Conservation (phyloP, 441 rosid species). For the Gossypium gossypioides region DNA sequence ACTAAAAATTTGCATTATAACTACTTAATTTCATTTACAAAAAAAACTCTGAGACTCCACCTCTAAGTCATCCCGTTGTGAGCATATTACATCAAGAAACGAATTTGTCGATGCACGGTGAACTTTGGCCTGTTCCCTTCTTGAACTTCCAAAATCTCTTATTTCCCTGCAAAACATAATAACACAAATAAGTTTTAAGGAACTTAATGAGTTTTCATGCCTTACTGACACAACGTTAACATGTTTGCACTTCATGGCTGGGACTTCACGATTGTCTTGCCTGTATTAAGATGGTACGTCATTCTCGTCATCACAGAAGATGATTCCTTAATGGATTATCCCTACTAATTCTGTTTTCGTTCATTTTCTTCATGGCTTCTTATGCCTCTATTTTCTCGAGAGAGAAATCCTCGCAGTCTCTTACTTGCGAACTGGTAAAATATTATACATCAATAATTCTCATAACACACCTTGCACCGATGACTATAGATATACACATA, state of each 20-base stretch:
- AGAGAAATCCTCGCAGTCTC: neutral
- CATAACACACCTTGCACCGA: neutral
- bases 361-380: neutral
- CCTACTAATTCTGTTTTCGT: no score
- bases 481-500: neutral
- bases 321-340: no score
- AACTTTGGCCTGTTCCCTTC: neutral
- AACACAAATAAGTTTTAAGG: neutral
- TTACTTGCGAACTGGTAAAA: neutral
- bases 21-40: no score
- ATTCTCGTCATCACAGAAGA: no score
- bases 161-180: neutral
- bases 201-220: neutral
- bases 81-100: neutral
- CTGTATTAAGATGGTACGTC: neutral
- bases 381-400: neutral
- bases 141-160: neutral
- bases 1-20: no score
- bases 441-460: neutral
- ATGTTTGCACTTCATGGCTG: neutral
- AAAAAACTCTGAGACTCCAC: neutral
- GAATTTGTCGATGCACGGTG: neutral
- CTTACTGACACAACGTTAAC: neutral
- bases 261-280: neutral
- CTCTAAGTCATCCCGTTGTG: neutral